A percentile compares a stretch with the other conserved stretches of the same genome.
Evolutionary conservation across 2,329 filamentous ascomycete species (phyloP).

Genomic region (Diaporthe ilicicola): DNA sequence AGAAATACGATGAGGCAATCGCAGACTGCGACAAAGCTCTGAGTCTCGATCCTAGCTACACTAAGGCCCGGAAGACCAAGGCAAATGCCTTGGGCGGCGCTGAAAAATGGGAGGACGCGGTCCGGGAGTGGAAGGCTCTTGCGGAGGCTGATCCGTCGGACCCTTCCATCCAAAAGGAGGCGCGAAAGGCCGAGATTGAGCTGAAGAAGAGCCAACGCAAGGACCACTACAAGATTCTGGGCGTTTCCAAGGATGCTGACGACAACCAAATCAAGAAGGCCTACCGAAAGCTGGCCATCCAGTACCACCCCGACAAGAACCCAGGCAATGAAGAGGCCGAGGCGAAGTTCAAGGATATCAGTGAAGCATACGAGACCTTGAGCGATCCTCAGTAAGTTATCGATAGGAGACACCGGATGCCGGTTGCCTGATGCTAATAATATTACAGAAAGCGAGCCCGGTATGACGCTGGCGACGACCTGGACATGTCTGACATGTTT

Average conservation of each 20-base stretch:
- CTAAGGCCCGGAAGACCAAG: constrained; percentile 92
- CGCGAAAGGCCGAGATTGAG: constrained; percentile 90
- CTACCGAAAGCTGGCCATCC: constrained; percentile 92
- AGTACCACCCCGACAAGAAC: constrained; percentile 98
- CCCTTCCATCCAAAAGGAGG: constrained; percentile 80
- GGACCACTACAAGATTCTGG: constrained; percentile 98
- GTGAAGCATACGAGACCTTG: constrained; percentile 95
- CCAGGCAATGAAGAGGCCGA: constrained; percentile 84
- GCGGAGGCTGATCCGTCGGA: constrained; percentile 86
- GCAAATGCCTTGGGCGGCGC: constrained; percentile 87
- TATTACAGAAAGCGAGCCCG: constrained; percentile 75
- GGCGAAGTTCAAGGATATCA: constrained; percentile 95
- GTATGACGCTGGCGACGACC: constrained; percentile 92
- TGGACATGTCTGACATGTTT: constrained; percentile 89
- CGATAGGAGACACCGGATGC: not conserved
- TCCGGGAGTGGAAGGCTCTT: constrained; percentile 88
- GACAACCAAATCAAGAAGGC: constrained; percentile 94
- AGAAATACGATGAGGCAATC: constrained; percentile 83
- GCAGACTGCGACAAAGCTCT: constrained; percentile 87
- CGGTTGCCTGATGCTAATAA: not conserved
- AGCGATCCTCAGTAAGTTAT: constrained; percentile 86
- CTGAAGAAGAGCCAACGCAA: constrained; percentile 97
- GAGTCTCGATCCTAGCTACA: constrained; percentile 82
- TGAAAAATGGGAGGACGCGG: constrained; percentile 91
- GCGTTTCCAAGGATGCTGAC: constrained; percentile 83